Evolutionary conservation across 176 grass and related monocot genomes (phyloP).

Genomic region (Musa acuminata): DNA sequence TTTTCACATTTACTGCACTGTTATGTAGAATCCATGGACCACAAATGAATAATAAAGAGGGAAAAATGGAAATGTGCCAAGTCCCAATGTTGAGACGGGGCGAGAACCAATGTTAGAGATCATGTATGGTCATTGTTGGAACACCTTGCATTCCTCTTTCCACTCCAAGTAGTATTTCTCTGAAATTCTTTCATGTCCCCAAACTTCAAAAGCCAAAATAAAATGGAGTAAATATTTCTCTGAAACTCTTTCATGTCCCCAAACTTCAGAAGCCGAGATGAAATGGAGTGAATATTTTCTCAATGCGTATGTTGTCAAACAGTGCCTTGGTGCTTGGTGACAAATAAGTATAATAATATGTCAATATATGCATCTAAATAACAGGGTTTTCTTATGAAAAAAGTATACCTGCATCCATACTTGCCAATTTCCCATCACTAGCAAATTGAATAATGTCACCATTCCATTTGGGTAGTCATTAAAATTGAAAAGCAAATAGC

Average conservation of each 20-base stretch:
- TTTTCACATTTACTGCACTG: too few relatives aligned
- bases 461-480: slow-evolving; percentile 98
- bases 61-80: too few relatives aligned
- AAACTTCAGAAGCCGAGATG: neutral
- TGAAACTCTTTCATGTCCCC: neutral
- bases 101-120: too few relatives aligned
- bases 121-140: neutral
- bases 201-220: neutral
- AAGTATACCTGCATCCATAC: slow-evolving; percentile 75
- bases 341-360: neutral
- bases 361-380: neutral
- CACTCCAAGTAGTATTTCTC: neutral
- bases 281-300: neutral
- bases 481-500: slow-evolving; percentile 97
- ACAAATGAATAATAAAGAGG: too few relatives aligned
- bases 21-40: too few relatives aligned
- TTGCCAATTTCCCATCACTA: slow-evolving; percentile 96
- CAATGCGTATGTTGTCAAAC: neutral
- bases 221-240: neutral
- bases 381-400: too few relatives aligned
- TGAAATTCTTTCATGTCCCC: neutral
- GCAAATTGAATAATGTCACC: slow-evolving; percentile 95
- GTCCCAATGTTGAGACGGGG: too few relatives aligned
- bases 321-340: neutral
- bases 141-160: neutral